phyloP scores from a whole-genome alignment of 106 monocot species.

The Chionographis japonica region DNA sequence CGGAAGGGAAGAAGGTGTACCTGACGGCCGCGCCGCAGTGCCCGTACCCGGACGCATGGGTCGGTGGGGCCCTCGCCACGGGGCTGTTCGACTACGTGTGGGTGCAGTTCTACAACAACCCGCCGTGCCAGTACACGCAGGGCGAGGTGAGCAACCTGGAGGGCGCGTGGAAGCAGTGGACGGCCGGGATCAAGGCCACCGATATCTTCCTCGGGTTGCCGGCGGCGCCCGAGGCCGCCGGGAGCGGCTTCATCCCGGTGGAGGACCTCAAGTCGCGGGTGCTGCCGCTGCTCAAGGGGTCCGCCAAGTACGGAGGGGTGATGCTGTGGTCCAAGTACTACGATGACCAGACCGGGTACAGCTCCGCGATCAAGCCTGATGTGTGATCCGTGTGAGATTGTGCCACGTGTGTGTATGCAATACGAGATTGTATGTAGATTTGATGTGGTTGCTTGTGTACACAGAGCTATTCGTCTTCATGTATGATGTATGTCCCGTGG shows the following conservation, averaged over 20 bases:
- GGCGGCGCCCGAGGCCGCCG: constrained; percentile 19
- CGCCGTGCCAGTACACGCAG: constrained; percentile 18
- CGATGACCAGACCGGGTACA: constrained; percentile 16
- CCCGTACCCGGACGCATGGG: constrained; percentile 18
- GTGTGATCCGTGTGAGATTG: background rate
- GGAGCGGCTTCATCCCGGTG: constrained; percentile 17
- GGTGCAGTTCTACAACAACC: constrained; percentile 32
- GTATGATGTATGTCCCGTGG: too few relatives aligned
- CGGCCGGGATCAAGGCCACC: background rate
- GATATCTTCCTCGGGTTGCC: constrained; percentile 23
- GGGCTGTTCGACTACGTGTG: constrained; percentile 31
- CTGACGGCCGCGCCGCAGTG: constrained; percentile 22
- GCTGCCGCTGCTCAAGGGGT: constrained; percentile 14
- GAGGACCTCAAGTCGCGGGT: constrained; percentile 13
- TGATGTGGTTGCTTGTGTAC: too few relatives aligned
- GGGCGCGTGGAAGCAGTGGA: constrained; percentile 28
- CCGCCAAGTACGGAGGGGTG: constrained; percentile 25
- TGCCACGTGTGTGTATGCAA: too few relatives aligned
- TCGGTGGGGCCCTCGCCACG: constrained; percentile 15
- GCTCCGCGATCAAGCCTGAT: constrained; percentile 13
- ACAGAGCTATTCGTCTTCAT: too few relatives aligned
- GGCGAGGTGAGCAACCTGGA: background rate
- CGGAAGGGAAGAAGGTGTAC: constrained; percentile 10
- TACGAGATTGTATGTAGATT: too few relatives aligned
- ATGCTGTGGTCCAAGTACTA: constrained; percentile 25